A percentile compares a stretch with the other conserved stretches of the same genome.
phyloP scores from a whole-genome alignment of 2,329 filamentous ascomycete genomes.

The Colletotrichum brevisporum region DNA sequence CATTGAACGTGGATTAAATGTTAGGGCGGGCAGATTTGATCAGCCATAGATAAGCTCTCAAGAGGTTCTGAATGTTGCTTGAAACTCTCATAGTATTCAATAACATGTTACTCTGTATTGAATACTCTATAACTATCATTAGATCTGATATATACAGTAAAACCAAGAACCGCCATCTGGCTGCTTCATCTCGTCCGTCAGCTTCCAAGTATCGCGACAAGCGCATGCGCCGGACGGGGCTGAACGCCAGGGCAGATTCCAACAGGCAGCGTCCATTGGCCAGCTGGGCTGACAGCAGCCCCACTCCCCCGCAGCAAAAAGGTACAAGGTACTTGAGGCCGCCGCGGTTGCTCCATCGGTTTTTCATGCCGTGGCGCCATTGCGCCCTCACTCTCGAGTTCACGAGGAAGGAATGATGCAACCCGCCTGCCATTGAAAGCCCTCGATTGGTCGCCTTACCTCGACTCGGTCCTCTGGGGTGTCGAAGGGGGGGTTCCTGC shows the following conservation, averaged over 20 bases:
- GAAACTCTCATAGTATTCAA: not conserved
- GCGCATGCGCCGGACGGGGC: slow-evolving; percentile 7
- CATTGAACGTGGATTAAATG: slow-evolving; percentile 24
- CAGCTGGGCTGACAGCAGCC: not conserved
- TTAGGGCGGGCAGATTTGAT: not conserved
- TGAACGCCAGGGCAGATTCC: slow-evolving; percentile 31
- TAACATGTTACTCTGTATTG: no score
- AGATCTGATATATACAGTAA: no score
- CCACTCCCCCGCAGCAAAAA: slow-evolving; percentile 17
- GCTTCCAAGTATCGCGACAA: slow-evolving; percentile 7
- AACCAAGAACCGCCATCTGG: no score
- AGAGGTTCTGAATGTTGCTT: not conserved
- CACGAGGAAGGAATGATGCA: slow-evolving; percentile 21
- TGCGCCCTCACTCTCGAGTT: slow-evolving; percentile 14
- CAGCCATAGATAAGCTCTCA: not conserved
- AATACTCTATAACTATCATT: no score
- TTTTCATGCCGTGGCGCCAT: slow-evolving; percentile 16
- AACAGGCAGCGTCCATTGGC: not conserved
- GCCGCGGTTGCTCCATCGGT: slow-evolving; percentile 24
- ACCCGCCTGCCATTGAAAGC: not conserved
- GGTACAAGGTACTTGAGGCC: slow-evolving; percentile 36
- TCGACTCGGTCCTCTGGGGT: not conserved
- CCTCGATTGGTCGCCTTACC: slow-evolving; percentile 23
- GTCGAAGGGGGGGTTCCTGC: not conserved
- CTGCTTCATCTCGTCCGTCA: not conserved